Evolutionary conservation across 2,329 filamentous ascomycete species (phyloP).

Genomic region (Tolypocladium sp.): DNA sequence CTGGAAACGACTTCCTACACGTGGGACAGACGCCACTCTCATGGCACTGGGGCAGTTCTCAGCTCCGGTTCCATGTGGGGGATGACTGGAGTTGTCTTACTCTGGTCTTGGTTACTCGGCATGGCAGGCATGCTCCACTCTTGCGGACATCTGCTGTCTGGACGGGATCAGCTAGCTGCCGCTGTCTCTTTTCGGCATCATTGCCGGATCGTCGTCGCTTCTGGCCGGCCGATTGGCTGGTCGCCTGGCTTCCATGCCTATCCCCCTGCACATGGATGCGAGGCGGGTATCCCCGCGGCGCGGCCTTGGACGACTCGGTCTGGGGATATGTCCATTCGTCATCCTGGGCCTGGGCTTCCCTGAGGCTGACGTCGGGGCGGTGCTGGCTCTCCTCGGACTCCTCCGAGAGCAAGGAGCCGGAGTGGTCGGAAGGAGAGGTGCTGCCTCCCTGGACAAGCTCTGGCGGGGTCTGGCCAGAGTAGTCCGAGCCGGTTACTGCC

Average conservation of each 20-base stretch:
- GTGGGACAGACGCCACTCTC: constrained; percentile 32
- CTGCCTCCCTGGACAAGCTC: constrained; percentile 27
- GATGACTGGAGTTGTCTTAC: constrained; percentile 25
- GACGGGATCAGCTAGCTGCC: constrained; percentile 28
- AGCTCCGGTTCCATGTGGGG: constrained; percentile 11
- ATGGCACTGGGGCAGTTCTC: constrained; percentile 23
- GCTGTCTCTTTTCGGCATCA: constrained; percentile 23
- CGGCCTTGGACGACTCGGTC: constrained; percentile 21
- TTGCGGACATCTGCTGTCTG: constrained; percentile 41
- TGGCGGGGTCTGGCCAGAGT: constrained; percentile 27
- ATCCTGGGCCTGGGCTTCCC: constrained; percentile 26
- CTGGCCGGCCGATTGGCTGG: constrained; percentile 15
- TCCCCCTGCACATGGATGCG: constrained; percentile 21
- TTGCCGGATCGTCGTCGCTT: constrained; percentile 26
- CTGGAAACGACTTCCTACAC: constrained; percentile 30
- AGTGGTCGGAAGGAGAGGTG: constrained; percentile 30
- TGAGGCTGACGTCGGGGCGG: constrained; percentile 19
- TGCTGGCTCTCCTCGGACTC: constrained; percentile 19
- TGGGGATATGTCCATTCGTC: constrained; percentile 32
- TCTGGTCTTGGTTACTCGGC: constrained; percentile 36
- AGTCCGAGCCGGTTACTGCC: constrained; percentile 22
- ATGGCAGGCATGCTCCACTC: constrained; percentile 37
- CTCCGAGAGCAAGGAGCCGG: constrained; percentile 23
- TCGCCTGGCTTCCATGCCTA: constrained; percentile 11
- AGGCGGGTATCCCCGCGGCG: constrained; percentile 19